These are phyloP conservation scores for Xylaria curta DNA, from an alignment of 495 filamentous ascomycete genomes.

Conservation along the genomic window DNA sequence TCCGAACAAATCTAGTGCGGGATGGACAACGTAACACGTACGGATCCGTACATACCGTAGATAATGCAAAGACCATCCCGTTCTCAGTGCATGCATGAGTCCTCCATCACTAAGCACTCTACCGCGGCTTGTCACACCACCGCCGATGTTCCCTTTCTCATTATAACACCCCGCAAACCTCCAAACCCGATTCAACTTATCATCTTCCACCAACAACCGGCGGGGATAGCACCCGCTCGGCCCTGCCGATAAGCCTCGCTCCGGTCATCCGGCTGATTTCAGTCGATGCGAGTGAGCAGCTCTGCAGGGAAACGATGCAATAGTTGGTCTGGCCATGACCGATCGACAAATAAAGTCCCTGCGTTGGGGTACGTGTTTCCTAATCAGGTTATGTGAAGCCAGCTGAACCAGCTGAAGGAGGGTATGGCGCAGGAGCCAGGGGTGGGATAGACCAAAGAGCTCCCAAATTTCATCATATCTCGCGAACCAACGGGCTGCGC, in stretches of 20 bases:
- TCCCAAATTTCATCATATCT: background rate
- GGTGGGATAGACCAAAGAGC: background rate
- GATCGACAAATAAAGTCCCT: constrained; percentile 3
- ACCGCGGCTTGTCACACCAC: background rate
- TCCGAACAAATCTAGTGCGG: background rate
- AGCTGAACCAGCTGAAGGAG: constrained; percentile 15
- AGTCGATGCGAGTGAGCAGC: background rate
- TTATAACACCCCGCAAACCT: background rate
- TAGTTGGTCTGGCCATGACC: constrained; percentile 24
- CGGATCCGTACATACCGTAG: too few relatives aligned
- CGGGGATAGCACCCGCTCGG: background rate
- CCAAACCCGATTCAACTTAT: background rate
- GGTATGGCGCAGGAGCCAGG: background rate
- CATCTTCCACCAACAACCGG: background rate
- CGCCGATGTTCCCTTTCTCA: background rate
- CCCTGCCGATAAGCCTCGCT: background rate
- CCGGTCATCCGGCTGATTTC: background rate
- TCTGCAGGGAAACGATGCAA: background rate
- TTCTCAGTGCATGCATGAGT: background rate
- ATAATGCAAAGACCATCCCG: background rate
- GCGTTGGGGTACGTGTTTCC: constrained; percentile 6
- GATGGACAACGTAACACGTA: background rate
- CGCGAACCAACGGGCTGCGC: background rate
- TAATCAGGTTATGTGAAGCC: background rate
- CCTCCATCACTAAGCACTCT: background rate